These are phyloP conservation scores for Rhizomucor miehei DNA, from an alignment of 371 early-diverging fungal genomes.

Conservation along the genomic window DNA sequence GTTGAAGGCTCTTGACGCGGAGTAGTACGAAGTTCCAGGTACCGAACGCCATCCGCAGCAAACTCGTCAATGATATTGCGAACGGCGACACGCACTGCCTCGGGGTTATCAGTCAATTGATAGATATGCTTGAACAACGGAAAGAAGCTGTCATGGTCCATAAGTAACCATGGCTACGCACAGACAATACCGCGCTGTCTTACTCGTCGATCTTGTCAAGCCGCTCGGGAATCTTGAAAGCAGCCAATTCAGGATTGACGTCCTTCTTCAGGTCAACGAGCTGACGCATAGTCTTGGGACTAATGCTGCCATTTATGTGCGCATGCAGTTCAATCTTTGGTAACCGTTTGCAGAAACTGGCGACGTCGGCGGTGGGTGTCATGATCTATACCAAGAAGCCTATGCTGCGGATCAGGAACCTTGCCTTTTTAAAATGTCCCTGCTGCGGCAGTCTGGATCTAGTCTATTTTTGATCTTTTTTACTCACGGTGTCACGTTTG, in stretches of 20 bases:
- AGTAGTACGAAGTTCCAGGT: conserved; percentile 61
- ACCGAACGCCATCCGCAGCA: conserved; percentile 49
- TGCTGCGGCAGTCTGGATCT: too few species aligned
- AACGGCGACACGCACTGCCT: conserved; percentile 39
- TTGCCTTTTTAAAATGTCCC: too few species aligned
- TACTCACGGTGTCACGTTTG: too few species aligned
- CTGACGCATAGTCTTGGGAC: conserved; percentile 40
- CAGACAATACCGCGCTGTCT: background rate
- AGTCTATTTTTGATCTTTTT: too few species aligned
- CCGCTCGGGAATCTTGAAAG: conserved; percentile 32
- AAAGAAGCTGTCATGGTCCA: conserved; percentile 45
- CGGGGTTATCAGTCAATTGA: conserved; percentile 51
- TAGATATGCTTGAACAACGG: conserved; percentile 55
- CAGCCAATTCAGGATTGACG: conserved; percentile 31
- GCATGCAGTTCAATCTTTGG: conserved; percentile 66
- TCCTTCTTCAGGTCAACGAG: conserved; percentile 42
- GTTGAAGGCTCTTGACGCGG: conserved; percentile 48
- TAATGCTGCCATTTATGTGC: conserved; percentile 60
- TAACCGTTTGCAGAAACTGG: conserved; percentile 36
- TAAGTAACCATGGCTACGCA: too few species aligned
- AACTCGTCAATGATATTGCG: conserved; percentile 53
- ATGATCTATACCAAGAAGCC: too few species aligned
- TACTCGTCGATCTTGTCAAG: conserved; percentile 38
- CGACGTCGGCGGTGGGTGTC: conserved; percentile 2
- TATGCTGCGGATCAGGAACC: too few species aligned